Evolutionary conservation across 1,284 basidiomycete species (phyloP).

Genomic region (Mycosarcoma maydis): DNA sequence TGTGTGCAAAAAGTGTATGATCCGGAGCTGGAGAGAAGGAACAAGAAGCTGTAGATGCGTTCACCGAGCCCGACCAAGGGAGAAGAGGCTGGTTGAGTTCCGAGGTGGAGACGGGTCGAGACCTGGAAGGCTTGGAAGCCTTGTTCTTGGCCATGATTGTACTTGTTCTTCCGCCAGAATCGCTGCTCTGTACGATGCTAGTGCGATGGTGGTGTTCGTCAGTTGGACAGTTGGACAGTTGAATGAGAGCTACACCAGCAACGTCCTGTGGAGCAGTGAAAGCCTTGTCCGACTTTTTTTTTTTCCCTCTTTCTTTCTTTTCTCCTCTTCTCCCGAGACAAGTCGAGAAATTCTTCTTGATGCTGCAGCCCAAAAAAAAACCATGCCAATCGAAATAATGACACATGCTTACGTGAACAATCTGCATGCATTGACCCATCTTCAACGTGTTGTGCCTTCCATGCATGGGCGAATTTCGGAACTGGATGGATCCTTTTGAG

Average conservation of each 20-base stretch:
- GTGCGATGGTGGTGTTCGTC: conserved; percentile 2
- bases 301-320: no score
- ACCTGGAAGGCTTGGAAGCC: conserved; percentile 55
- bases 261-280: conserved; percentile 19
- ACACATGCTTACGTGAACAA: conserved; percentile 24
- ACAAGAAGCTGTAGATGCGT: conserved; percentile 44
- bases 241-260: neutral
- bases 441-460: conserved; percentile 3
- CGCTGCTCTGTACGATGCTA: neutral
- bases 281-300: conserved; percentile 19
- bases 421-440: neutral
- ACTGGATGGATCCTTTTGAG: no score
- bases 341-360: conserved; percentile 24
- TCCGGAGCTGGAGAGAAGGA: conserved; percentile 73
- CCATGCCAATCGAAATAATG: neutral
- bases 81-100: conserved; percentile 73
- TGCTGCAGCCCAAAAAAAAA: conserved; percentile 4
- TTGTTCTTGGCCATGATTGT: conserved; percentile 55
- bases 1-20: conserved; percentile 74
- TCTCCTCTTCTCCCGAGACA: neutral
- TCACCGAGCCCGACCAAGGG: conserved; percentile 68
- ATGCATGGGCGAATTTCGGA: neutral
- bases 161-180: neutral
- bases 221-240: neutral
- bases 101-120: conserved; percentile 69